Conservation (phyloP, 2,329 filamentous ascomycete genomes). For the Claviceps paspali region DNA sequence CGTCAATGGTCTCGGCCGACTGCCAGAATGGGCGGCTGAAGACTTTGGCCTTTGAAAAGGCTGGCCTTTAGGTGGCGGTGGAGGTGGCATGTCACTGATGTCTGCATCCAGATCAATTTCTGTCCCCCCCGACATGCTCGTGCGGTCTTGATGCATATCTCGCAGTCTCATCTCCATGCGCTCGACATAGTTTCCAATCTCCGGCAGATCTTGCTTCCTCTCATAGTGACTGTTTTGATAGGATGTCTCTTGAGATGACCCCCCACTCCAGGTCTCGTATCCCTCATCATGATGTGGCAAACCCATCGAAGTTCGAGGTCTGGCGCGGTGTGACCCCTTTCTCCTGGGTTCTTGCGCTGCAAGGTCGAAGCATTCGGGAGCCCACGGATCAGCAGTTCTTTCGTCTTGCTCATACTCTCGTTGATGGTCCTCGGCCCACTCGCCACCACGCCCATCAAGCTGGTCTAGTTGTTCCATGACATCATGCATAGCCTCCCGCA, state of each 20-base stretch:
- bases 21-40: conserved; percentile 30
- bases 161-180: conserved; percentile 77
- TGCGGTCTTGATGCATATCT: conserved; percentile 49
- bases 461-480: conserved; percentile 91
- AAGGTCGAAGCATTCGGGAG: conserved; percentile 68
- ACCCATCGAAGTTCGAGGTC: conserved; percentile 60
- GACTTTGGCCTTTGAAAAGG: conserved; percentile 42
- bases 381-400: conserved; percentile 61
- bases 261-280: conserved; percentile 41
- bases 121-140: conserved; percentile 15
- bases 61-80: conserved; percentile 45
- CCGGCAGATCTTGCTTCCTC: conserved; percentile 44
- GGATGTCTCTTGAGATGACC: conserved; percentile 34
- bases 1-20: conserved; percentile 33
- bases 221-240: conserved; percentile 24
- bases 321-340: conserved; percentile 12
- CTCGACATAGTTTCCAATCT: conserved; percentile 75
- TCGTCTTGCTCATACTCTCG: conserved; percentile 30
- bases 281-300: conserved; percentile 46
- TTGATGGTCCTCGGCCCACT: conserved; percentile 30
- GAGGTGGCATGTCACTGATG: conserved; percentile 39
- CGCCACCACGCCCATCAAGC: conserved; percentile 41
- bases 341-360: conserved; percentile 18
- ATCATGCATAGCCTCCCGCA: conserved; percentile 93
- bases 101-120: conserved; percentile 8